A percentile compares a stretch with the other conserved stretches of the same genome.
Conservation (phyloP, 2,329 filamentous ascomycete genomes). For the Calonectria pauciramosa region DNA sequence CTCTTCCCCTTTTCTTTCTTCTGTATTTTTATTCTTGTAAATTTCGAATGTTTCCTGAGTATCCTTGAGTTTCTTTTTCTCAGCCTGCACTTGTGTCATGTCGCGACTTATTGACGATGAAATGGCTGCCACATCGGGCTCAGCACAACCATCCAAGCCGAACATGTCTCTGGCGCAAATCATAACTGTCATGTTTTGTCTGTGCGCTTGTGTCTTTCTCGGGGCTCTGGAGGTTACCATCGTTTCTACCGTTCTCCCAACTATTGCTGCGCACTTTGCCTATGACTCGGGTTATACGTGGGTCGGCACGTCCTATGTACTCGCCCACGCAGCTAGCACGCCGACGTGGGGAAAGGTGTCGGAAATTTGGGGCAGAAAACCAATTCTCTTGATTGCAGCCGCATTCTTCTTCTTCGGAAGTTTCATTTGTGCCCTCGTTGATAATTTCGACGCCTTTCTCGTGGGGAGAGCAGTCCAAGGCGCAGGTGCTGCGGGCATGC, state of each 20-base stretch:
- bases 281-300: constrained; percentile 79
- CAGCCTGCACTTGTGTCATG: not conserved
- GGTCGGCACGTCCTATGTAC: constrained; percentile 81
- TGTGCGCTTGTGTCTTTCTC: constrained; percentile 58
- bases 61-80: not conserved
- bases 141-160: not conserved
- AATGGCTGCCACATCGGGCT: not conserved
- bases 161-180: constrained; percentile 37
- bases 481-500: constrained; percentile 64
- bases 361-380: constrained; percentile 71
- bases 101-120: not conserved
- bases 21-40: not conserved
- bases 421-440: constrained; percentile 61
- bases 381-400: constrained; percentile 62
- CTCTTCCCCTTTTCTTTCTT: not conserved
- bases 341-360: constrained; percentile 79
- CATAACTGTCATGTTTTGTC: constrained; percentile 53
- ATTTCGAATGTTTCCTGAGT: not conserved
- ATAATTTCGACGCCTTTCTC: constrained; percentile 57
- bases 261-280: constrained; percentile 70
- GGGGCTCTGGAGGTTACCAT: constrained; percentile 68
- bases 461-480: constrained; percentile 63
- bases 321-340: constrained; percentile 75
- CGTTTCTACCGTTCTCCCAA: constrained; percentile 72
- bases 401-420: constrained; percentile 67